phyloP scores from a whole-genome alignment of 768 basidiomycete genomes.

The Gymnopilus junonius region DNA sequence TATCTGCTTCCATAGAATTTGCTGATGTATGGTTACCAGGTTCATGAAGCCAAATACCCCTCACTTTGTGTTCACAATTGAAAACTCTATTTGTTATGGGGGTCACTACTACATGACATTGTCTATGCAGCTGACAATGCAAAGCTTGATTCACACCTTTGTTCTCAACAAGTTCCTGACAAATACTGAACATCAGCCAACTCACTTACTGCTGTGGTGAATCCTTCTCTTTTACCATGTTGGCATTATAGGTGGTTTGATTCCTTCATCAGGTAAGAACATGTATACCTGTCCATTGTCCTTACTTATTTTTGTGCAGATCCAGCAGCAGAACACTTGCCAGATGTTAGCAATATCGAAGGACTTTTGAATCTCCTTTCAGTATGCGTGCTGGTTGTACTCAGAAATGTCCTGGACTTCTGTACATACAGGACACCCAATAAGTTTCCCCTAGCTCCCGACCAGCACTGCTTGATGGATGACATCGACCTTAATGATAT shows the following conservation, averaged over 20 bases:
- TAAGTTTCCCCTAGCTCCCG: no score
- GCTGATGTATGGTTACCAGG: neutral
- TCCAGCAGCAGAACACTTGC: no score
- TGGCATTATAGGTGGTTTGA: neutral
- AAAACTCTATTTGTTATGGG: neutral
- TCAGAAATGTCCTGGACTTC: no score
- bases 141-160: neutral
- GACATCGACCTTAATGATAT: no score
- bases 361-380: no score
- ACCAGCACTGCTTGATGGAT: no score
- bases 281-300: no score
- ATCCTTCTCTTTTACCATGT: neutral
- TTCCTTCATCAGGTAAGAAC: no score
- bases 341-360: no score
- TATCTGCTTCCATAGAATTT: neutral
- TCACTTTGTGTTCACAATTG: neutral
- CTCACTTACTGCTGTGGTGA: neutral
- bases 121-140: neutral
- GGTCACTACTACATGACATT: neutral
- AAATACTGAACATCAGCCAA: neutral
- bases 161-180: neutral
- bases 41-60: neutral
- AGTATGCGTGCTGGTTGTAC: no score
- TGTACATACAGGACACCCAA: no score
- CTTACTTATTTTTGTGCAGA: no score